Evolutionary conservation across 202 grass and related monocot species (phyloP), one percentile per base, ranked within the genome.

Genomic region (Digitaria exilis): DNA sequence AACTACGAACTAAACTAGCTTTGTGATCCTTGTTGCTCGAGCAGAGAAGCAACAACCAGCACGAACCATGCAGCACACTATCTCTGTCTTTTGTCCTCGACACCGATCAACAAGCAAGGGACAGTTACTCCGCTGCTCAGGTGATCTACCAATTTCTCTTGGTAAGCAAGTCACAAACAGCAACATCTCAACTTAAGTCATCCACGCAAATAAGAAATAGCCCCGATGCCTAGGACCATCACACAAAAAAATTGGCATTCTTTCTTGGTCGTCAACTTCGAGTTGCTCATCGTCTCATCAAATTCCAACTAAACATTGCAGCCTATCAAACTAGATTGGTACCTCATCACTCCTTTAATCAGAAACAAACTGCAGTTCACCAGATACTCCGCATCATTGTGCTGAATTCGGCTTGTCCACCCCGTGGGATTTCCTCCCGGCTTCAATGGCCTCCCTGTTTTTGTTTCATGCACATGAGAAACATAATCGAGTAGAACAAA

Each of bases 361-460:
- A 5, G 14, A 59, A 11, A 25, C 56, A 28, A 72, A 51, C 43
- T 28, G 10, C 2, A 30, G 14, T 14, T 28, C 39, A 44, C 28
- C 24, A 9, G 8, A 25, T 29, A 29, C 2, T 71, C 28, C 4
- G 37, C 78, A 71, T 67, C 78, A 76, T 60, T 76, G 66, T 18
- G 37, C 63, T 58, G 55, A 6, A 13, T 88, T 85, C 46, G 79
- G 56, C 35, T 75, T 76, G 57, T 90, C 55, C 6, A 81, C 71
- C n/a, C 77, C 87, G 75, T 98, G 90, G 75, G 84, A 87, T 76
- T 80, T 93, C 35, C 73, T 83, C 71, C 92, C 96, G 6, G 87
- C 83, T 71, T 98, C 85, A 2, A 98, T 81, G 41, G 96, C 90
- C 63, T 98, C 96, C 87, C 96, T 94, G 90, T 58, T 32, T 48